Base-by-base conservation (phyloP, 1,284 basidiomycete genomes). In the Moesziomyces sp. region DNA sequence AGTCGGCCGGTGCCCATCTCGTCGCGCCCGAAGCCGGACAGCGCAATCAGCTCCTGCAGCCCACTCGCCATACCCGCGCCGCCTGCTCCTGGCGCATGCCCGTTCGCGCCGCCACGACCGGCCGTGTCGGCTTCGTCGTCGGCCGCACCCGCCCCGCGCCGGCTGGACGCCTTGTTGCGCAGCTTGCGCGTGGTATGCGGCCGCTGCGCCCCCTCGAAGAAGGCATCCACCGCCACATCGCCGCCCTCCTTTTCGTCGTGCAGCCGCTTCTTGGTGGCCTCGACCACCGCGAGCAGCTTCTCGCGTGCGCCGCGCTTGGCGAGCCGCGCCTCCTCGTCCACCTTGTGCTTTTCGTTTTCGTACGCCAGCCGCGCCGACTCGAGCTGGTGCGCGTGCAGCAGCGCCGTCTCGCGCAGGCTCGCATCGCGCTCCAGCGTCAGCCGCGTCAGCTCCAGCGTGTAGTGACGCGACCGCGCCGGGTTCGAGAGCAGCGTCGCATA, bases 111-210 rank as follows among this genome's bases (percentile, higher is more conserved):
- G 14, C 67, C 21, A 21, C 21, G 52, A 42, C 46, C 44, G n/a
- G 58, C 16, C 21, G 51, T 66, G 14, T 71, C 75, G 53, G 61
- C 59, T 24, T 74, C 74, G 3, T 66, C 60, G 13, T 72, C 68
- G 19, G 46, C 56, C 14, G 16, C 72, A 26, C 51, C 61, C 26
- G 49, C 52, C 46, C 40, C 42, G 16, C 60, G 42, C 30, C 58
- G 67, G 52, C 52, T 58, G 5, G 58, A 63, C 21, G 65, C 71
- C 60, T 83, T 83, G 76, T 82, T 80, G 16, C 82, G 78, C 54
- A 83, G 64, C 62, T 83, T 82, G n/a, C 82, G 76, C 24, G 81
- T 83, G 0, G 82, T 75, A 47, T 82, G 81, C n/a, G 77, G 73
- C 49, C 82, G 68, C 46, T 78, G 75, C 38, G 76, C 62, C 14